These are phyloP conservation scores for Penicillium bialowiezense DNA, from an alignment of 495 filamentous ascomycete genomes.

Conservation along the genomic window DNA sequence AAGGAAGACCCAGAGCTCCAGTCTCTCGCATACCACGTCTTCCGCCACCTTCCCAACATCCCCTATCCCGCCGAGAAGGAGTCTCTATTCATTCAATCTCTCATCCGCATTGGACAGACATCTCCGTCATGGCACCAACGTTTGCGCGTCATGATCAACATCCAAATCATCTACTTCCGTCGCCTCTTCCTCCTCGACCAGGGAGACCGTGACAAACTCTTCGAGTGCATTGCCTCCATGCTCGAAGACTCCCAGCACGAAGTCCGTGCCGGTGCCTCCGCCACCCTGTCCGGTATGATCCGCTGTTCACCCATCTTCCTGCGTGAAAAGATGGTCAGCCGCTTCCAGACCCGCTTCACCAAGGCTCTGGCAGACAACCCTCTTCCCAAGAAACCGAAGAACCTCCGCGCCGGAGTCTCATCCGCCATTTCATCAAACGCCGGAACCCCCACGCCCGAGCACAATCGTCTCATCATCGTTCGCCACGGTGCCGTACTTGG, in stretches of 20 bases:
- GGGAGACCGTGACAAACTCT: conserved; percentile 72
- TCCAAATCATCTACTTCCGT: conserved; percentile 98
- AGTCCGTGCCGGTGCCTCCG: conserved; percentile 87
- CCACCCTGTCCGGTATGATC: conserved; percentile 96
- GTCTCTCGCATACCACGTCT: conserved; percentile 93
- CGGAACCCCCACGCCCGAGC: conserved; percentile 76
- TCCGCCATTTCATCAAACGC: conserved; percentile 57
- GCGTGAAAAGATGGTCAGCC: conserved; percentile 69
- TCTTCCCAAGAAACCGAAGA: conserved; percentile 70
- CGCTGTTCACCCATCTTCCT: conserved; percentile 86
- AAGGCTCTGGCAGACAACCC: conserved; percentile 74
- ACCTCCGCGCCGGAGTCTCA: conserved; percentile 32
- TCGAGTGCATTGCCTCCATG: conserved; percentile 91
- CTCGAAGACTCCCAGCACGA: conserved; percentile 88
- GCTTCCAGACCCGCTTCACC: conserved; percentile 77
- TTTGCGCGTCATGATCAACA: conserved; percentile 94
- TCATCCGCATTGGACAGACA: conserved; percentile 85
- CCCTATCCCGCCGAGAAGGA: conserved; percentile 86
- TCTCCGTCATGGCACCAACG: conserved; percentile 95
- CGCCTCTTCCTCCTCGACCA: conserved; percentile 88
- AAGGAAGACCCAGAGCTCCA: conserved; percentile 98
- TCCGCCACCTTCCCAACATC: conserved; percentile 94
- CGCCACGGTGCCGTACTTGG: conserved; percentile 92
- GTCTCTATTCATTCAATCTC: conserved; percentile 73
- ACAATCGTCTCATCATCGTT: conserved; percentile 71